A percentile compares a stretch with the other conserved stretches of the same genome.
Conservation (phyloP, 108 stramenopile genomes). For the Seminavis robusta region DNA sequence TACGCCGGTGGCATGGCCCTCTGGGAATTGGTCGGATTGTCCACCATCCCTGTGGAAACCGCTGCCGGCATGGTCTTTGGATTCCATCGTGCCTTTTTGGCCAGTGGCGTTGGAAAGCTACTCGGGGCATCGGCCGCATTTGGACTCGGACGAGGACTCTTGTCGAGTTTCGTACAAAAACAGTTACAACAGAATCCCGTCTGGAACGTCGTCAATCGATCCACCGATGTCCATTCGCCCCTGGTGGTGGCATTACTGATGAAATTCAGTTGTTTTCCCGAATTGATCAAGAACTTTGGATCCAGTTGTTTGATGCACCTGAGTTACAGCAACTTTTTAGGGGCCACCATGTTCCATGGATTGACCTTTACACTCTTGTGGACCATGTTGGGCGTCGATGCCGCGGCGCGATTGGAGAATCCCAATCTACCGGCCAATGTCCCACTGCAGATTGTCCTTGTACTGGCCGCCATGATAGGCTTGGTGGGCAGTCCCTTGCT, state of each 20-base stretch:
- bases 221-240: constrained; percentile 20
- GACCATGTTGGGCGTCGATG: constrained; percentile 69
- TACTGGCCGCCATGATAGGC: constrained; percentile 27
- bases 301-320: constrained; percentile 19
- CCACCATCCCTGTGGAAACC: constrained; percentile 60
- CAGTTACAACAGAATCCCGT: constrained; percentile 47
- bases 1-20: constrained; percentile 33
- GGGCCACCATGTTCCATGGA: constrained; percentile 55
- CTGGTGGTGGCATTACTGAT: constrained; percentile 48
- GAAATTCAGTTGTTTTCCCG: constrained; percentile 68
- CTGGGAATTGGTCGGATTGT: constrained; percentile 45
- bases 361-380: constrained; percentile 68
- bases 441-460: constrained; percentile 15
- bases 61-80: constrained; percentile 50
- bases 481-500: constrained; percentile 31
- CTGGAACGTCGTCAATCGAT: constrained; percentile 36
- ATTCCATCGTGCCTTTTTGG: constrained; percentile 20
- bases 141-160: constrained; percentile 44
- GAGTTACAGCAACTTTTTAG: constrained; percentile 25
- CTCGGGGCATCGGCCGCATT: constrained; percentile 63
- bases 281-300: constrained; percentile 79
- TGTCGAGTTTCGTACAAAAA: constrained; percentile 29
- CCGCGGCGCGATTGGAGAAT: constrained; percentile 28
- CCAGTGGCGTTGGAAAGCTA: constrained; percentile 52
- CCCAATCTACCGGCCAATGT: constrained; percentile 1